A percentile compares a stretch with the other conserved stretches of the same genome.
These are phyloP conservation scores for Annulohypoxylon moriforme DNA, from an alignment of 495 filamentous ascomycete genomes.

Conservation along the genomic window DNA sequence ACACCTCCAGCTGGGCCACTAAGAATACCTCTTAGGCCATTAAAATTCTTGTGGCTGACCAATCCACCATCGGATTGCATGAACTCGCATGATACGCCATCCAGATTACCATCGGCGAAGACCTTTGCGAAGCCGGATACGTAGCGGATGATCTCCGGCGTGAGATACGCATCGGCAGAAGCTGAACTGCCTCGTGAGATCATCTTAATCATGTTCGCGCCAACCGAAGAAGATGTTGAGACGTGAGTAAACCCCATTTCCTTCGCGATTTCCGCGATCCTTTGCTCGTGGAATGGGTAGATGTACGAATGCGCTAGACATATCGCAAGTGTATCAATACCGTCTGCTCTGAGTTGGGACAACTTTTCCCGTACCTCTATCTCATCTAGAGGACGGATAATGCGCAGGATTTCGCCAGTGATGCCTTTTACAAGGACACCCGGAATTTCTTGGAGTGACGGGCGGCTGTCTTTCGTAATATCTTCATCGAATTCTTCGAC, in stretches of 20 bases:
- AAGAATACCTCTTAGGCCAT: constrained; percentile 78
- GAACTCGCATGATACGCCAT: constrained; percentile 81
- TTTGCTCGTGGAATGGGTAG: constrained; percentile 75
- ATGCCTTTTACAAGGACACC: constrained; percentile 52
- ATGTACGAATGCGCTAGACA: constrained; percentile 85
- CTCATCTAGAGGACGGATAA: constrained; percentile 49
- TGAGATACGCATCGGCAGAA: constrained; percentile 95
- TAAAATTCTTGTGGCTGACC: constrained; percentile 79
- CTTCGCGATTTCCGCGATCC: constrained; percentile 69
- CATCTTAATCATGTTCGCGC: constrained; percentile 88
- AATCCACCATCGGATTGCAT: constrained; percentile 88
- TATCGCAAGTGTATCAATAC: constrained; percentile 67
- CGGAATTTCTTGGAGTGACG: constrained; percentile 31
- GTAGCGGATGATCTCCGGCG: constrained; percentile 94
- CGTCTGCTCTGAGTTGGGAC: constrained; percentile 61
- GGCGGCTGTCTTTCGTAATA: constrained; percentile 58
- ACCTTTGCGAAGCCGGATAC: constrained; percentile 86
- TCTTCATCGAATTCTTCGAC: constrained; percentile 92
- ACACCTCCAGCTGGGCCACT: constrained; percentile 85
- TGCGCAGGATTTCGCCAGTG: constrained; percentile 55
- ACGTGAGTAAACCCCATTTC: constrained; percentile 83
- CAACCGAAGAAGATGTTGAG: constrained; percentile 72
- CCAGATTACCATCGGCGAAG: constrained; percentile 73
- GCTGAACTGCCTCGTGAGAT: constrained; percentile 83
- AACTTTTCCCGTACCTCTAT: constrained; percentile 68